phyloP scores from a whole-genome alignment of 1,139 yeast genomes.

The Geotrichum fermentans region DNA sequence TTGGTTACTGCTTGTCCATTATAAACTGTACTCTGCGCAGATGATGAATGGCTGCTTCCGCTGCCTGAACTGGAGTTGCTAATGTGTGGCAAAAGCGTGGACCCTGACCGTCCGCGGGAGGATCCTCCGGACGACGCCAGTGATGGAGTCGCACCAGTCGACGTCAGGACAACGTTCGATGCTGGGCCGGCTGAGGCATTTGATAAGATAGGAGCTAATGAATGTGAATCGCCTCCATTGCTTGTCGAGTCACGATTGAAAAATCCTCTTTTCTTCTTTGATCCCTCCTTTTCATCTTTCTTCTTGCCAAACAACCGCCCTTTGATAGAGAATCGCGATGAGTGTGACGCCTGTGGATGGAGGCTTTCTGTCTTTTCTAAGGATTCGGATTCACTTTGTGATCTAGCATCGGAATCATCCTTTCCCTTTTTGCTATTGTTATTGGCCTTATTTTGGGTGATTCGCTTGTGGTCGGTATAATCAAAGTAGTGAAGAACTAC shows the following conservation, averaged over 20 bases:
- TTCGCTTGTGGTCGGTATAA: constrained; percentile 14
- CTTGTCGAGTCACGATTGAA: not conserved
- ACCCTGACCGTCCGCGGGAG: not conserved
- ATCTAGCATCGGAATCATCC: not conserved
- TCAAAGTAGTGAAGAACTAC: constrained; percentile 17
- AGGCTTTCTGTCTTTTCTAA: not conserved
- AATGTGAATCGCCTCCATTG: not conserved
- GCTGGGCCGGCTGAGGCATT: not conserved
- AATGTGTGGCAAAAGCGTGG: not conserved
- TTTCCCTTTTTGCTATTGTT: not conserved
- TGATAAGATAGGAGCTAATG: constrained; percentile 3
- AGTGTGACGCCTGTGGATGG: not conserved
- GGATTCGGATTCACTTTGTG: no score
- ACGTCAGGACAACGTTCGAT: not conserved
- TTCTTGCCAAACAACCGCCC: constrained; percentile 9
- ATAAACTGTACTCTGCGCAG: not conserved
- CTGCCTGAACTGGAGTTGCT: not conserved
- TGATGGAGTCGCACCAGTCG: not conserved
- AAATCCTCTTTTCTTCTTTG: constrained; percentile 1
- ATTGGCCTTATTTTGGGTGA: constrained; percentile 1
- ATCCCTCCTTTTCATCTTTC: constrained; percentile 3
- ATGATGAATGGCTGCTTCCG: not conserved
- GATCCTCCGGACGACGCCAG: not conserved
- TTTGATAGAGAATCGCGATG: constrained; percentile 4
- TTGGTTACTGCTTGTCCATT: not conserved